A percentile compares a stretch with the other conserved stretches of the same genome.
phyloP scores from a whole-genome alignment of 805 yeast genomes.

The Kockiozyma suomiensis region DNA sequence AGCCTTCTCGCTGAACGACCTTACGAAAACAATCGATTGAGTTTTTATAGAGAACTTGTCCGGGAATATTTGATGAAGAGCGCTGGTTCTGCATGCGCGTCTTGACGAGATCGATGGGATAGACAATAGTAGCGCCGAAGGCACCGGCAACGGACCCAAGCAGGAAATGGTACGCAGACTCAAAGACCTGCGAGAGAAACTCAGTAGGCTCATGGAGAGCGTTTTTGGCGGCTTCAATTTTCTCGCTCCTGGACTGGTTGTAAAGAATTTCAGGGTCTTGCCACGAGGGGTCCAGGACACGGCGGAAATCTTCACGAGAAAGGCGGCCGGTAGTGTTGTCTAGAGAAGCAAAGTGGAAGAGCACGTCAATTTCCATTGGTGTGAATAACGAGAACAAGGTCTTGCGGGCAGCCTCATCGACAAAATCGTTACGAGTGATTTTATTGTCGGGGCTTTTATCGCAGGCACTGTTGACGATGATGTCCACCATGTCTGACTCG shows the following conservation, averaged over 20 bases:
- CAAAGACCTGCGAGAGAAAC: slow-evolving; percentile 66
- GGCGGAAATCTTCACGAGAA: slow-evolving; percentile 44
- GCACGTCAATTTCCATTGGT: slow-evolving; percentile 49
- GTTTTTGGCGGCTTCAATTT: slow-evolving; percentile 47
- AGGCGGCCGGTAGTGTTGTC: slow-evolving; percentile 41
- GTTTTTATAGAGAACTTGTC: slow-evolving; percentile 61
- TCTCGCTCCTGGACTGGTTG: slow-evolving; percentile 38
- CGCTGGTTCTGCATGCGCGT: slow-evolving; percentile 98
- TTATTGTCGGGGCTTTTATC: slow-evolving; percentile 42
- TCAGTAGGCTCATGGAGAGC: slow-evolving; percentile 44
- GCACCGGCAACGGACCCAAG: slow-evolving; percentile 97
- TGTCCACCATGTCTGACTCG: slow-evolving; percentile 48
- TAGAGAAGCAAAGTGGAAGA: slow-evolving; percentile 47
- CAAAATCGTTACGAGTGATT: slow-evolving; percentile 45
- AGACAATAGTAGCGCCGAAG: slow-evolving; percentile 96
- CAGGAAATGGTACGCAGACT: slow-evolving; percentile 81
- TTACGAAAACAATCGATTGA: slow-evolving; percentile 85
- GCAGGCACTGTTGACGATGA: slow-evolving; percentile 44
- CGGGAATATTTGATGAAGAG: slow-evolving; percentile 51
- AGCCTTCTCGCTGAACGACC: slow-evolving; percentile 75
- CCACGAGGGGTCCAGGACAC: slow-evolving; percentile 51
- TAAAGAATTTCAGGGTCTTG: slow-evolving; percentile 41
- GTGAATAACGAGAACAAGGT: slow-evolving; percentile 48
- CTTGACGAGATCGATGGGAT: slow-evolving; percentile 94
- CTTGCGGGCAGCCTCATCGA: slow-evolving; percentile 46